Percentiles rank a stretch among this genome's conserved stretches.
Conservation (phyloP, 169 alveolate species). For the Plasmodium reichenowi region DNA sequence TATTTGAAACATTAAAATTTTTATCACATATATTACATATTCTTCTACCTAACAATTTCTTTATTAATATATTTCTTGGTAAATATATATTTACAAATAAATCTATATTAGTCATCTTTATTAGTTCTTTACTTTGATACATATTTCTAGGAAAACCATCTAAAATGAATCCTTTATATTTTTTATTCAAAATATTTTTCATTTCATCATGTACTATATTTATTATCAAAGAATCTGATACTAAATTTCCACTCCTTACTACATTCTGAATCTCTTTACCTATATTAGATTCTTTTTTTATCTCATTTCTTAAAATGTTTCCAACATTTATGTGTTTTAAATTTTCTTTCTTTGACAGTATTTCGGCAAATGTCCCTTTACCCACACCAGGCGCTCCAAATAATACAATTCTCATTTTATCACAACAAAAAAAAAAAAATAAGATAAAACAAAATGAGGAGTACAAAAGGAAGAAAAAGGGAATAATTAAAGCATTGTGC, state of each 20-base stretch:
- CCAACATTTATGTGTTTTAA: conserved; percentile 65
- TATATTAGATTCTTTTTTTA: conserved; percentile 31
- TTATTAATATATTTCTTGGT: conserved; percentile 31
- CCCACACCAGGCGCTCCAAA: conserved; percentile 74
- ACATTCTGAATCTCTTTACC: conserved; percentile 41
- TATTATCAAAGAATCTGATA: conserved; percentile 15
- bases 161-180: conserved; percentile 59
- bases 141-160: conserved; percentile 66
- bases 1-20: conserved; percentile 44
- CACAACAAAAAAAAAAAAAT: conserved; percentile 1
- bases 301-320: conserved; percentile 50
- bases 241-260: conserved; percentile 58
- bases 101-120: conserved; percentile 37
- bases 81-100: conserved; percentile 47
- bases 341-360: conserved; percentile 50
- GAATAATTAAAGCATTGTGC: no score
- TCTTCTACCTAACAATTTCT: conserved; percentile 60
- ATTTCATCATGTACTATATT: conserved; percentile 58
- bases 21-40: conserved; percentile 28
- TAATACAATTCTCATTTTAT: conserved; percentile 21
- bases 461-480: no score
- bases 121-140: conserved; percentile 36
- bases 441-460: background rate
- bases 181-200: background rate
- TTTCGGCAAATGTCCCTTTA: conserved; percentile 70